Evolutionary conservation across 2,329 filamentous ascomycete species (phyloP), one percentile per base, ranked within the genome.

Genomic region (Pleoardoris graminearum): DNA sequence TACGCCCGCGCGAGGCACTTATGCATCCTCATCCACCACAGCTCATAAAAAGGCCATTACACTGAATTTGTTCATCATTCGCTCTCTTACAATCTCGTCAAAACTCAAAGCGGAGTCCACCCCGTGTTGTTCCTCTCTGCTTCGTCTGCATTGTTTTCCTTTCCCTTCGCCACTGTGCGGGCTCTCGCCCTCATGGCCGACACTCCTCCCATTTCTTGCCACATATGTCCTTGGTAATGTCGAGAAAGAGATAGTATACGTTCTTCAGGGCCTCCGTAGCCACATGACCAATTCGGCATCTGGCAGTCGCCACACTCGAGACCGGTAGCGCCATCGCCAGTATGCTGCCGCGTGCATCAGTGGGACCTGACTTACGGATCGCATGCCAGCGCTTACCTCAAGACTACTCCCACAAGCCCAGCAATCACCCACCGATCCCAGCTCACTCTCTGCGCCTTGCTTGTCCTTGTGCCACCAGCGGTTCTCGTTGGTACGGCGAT

Each of bases 331-430:
- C 48, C 48, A 21, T 30, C n/a, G 17, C 39, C 39, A 43, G 39
- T 44, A 36, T 44, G 38, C 48, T 50, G 23, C 12, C 17, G 0
- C 8, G 22, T 19, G 17, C 16, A 38, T 38, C 7, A 44, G 38
- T 27, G 11, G 27, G n/a, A 22, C 12, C 11, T 4, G 7, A 14
- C 7, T 8, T n/a, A 33, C 7, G 17, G 12, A 29, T 5, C 6
- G 4, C 6, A 27, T 4, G 2, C 4, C 7, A 12, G 12, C 12
- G 25, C 48, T 10, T 50, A 50, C 48, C 39, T 44, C 39, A 29
- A 50, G 38, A 16, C 23, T 21, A 44, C n/a, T 22, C 29, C 48
- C 39, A 50, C 48, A 50, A 50, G 48, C 38, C 39, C 39, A 50
- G 23, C 48, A 50, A 44, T 17, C 22, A 44, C 14, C 48, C 29